Percentiles rank a stretch among this genome's conserved stretches.
phyloP scores from a whole-genome alignment of 1,284 basidiomycete species.

The Stygiomarasmius scandens region DNA sequence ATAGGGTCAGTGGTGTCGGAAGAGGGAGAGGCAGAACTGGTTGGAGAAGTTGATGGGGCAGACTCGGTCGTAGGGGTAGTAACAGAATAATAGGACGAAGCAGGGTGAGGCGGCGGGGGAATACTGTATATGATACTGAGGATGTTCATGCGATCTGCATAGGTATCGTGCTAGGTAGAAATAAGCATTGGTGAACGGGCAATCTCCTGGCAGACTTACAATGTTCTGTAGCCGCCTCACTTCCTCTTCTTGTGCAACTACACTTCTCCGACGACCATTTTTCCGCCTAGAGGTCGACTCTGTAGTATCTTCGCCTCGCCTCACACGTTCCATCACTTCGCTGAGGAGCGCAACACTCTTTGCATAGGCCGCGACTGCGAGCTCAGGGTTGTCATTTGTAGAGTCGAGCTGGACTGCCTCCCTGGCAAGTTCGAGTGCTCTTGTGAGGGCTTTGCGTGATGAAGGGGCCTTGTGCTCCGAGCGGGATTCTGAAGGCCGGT shows the following conservation, averaged over 20 bases:
- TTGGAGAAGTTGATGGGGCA: constrained; percentile 40
- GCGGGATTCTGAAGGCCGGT: constrained; percentile 48
- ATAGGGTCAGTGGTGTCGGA: constrained; percentile 29
- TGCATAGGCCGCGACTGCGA: constrained; percentile 79
- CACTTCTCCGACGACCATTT: constrained; percentile 69
- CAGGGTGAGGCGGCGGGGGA: constrained; percentile 67
- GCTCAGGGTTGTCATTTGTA: constrained; percentile 79
- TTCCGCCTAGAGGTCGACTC: constrained; percentile 52
- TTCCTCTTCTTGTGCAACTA: constrained; percentile 85
- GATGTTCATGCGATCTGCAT: constrained; percentile 87
- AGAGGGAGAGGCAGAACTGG: constrained; percentile 52
- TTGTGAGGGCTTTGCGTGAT: constrained; percentile 76
- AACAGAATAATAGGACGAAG: constrained; percentile 55
- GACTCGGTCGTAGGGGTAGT: constrained; percentile 41
- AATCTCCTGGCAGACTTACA: constrained; percentile 50
- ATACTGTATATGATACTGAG: constrained; percentile 84
- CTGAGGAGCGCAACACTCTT: constrained; percentile 80
- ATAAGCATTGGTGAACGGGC: constrained; percentile 14
- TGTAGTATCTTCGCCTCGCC: constrained; percentile 77
- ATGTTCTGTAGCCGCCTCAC: constrained; percentile 79
- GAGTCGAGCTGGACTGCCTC: constrained; percentile 82
- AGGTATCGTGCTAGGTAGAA: constrained; percentile 74
- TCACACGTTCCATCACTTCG: constrained; percentile 85
- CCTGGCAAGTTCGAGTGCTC: constrained; percentile 78
- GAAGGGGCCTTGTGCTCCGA: constrained; percentile 57